These are phyloP conservation scores for Leishmania braziliensis DNA, from an alignment of 208 protist genomes.

Conservation along the genomic window DNA sequence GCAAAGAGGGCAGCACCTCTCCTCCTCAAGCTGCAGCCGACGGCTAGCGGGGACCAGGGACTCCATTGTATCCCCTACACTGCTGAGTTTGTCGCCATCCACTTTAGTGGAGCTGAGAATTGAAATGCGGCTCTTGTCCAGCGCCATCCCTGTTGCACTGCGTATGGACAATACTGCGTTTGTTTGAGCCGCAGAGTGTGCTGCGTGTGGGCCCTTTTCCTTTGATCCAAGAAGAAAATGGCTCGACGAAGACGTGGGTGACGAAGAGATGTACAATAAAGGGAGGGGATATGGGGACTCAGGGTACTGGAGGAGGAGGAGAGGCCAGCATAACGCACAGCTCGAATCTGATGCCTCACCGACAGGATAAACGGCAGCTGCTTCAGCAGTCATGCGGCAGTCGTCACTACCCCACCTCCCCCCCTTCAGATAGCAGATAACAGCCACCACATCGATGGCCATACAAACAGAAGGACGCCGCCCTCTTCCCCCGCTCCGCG, in stretches of 20 bases:
- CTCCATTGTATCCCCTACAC: conserved; percentile 44
- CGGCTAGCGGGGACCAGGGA: conserved; percentile 32
- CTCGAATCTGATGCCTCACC: background rate
- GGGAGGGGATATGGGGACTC: background rate
- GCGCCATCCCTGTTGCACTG: conserved; percentile 21
- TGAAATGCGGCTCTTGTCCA: conserved; percentile 79
- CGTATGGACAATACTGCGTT: background rate
- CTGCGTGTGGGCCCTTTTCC: background rate
- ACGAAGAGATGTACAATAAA: background rate
- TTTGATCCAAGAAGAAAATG: background rate
- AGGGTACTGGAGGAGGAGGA: background rate
- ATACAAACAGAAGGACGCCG: background rate
- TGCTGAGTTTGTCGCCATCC: conserved; percentile 54
- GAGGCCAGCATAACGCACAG: background rate
- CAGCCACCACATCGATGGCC: background rate
- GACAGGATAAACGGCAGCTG: background rate
- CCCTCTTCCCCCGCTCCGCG: background rate
- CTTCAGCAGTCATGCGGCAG: background rate
- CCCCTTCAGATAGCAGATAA: conserved; percentile 7
- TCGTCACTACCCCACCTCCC: no score
- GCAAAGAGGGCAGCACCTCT: conserved; percentile 72
- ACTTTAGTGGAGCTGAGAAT: conserved; percentile 81
- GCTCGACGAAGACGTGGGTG: background rate
- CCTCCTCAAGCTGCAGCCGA: conserved; percentile 27
- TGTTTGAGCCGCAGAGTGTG: background rate